Percentiles rank a stretch among this genome's conserved stretches.
Conservation (phyloP, 805 yeast species). For the Blastobotrys mokoenaii region DNA sequence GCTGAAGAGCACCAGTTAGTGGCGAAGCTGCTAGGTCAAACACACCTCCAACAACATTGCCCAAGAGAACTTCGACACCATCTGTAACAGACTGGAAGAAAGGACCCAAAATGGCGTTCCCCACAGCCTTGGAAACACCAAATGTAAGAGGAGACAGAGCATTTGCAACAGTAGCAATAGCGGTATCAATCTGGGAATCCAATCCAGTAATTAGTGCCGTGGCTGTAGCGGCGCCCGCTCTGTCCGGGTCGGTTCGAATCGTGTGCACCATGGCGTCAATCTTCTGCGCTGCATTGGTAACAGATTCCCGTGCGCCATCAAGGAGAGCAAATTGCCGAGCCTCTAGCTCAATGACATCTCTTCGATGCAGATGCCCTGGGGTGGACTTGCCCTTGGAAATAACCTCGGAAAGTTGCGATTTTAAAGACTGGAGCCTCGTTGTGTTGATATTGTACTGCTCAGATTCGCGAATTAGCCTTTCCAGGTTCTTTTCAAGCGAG, state of each 20-base stretch:
- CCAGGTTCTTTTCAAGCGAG: constrained; percentile 2
- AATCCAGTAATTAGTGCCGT: constrained; percentile 22
- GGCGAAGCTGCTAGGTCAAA: constrained; percentile 12
- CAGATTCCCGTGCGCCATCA: constrained; percentile 1
- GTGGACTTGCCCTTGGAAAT: neutral
- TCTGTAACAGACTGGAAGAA: constrained; percentile 24
- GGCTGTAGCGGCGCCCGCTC: constrained; percentile 9
- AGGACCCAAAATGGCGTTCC: constrained; percentile 20
- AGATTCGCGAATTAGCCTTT: constrained; percentile 3
- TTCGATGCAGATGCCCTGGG: neutral
- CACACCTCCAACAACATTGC: constrained; percentile 18
- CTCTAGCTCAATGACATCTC: neutral
- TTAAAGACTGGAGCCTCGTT: constrained; percentile 3
- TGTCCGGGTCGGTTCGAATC: constrained; percentile 4
- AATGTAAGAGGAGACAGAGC: constrained; percentile 18
- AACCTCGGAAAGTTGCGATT: neutral
- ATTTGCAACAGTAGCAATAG: constrained; percentile 16
- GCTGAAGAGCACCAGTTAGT: neutral
- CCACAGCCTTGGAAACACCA: constrained; percentile 20
- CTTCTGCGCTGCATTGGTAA: constrained; percentile 1
- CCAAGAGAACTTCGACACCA: constrained; percentile 24
- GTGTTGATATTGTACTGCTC: constrained; percentile 8
- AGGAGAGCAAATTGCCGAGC: neutral
- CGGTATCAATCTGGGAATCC: constrained; percentile 26
- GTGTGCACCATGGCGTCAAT: neutral